Evolutionary conservation across 768 basidiomycete species (phyloP).

Genomic region (Scleroderma citrinum): DNA sequence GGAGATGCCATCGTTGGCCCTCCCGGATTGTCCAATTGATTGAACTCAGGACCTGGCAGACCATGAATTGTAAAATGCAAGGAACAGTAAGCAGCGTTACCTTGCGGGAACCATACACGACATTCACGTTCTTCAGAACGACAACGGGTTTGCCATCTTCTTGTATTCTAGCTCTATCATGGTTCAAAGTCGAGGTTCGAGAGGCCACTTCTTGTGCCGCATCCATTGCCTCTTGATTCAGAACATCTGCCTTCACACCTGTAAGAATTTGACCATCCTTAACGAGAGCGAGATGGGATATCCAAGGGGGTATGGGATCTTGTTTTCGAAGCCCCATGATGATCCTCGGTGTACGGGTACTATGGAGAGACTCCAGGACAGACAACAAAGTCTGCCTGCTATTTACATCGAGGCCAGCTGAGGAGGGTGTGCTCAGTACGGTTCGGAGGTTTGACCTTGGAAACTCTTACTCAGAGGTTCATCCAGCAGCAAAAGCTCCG

Average conservation of each 20-base stretch:
- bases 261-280: slow-evolving; percentile 42
- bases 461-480: slow-evolving; percentile 75
- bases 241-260: slow-evolving; percentile 45
- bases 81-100: slow-evolving; percentile 25
- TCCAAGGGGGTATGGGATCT: slow-evolving; percentile 67
- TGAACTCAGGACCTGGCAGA: slow-evolving; percentile 58
- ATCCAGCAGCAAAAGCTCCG: slow-evolving; percentile 78
- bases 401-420: slow-evolving; percentile 72
- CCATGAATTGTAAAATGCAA: not conserved
- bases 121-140: slow-evolving; percentile 58
- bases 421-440: too few relatives aligned
- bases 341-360: slow-evolving; percentile 45
- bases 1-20: slow-evolving; percentile 87
- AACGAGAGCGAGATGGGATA: slow-evolving; percentile 60
- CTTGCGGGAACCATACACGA: slow-evolving; percentile 62
- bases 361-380: slow-evolving; percentile 52
- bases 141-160: slow-evolving; percentile 41
- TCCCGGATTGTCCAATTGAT: slow-evolving; percentile 78
- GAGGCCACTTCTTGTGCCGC: not conserved
- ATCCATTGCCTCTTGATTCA: slow-evolving; percentile 21
- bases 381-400: slow-evolving; percentile 51
- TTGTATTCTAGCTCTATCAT: not conserved
- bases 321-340: slow-evolving; percentile 64
- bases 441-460: too few relatives aligned
- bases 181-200: not conserved